Base-by-base conservation (phyloP, 495 filamentous ascomycete genomes). In the Cudoniella acicularis region DNA sequence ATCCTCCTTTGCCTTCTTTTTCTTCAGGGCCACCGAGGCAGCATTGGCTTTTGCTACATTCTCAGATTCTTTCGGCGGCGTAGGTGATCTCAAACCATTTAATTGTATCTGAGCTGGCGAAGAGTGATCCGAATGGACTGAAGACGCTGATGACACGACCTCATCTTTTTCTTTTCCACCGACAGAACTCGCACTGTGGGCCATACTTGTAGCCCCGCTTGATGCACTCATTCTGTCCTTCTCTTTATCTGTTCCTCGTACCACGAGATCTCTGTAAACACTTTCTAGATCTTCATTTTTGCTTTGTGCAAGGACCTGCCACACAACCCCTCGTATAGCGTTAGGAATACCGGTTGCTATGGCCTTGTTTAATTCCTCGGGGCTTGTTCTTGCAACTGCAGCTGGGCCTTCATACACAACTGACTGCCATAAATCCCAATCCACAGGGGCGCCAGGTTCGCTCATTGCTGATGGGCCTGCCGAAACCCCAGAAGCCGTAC, bases 381-480 rank as follows among this genome's bases (percentile, higher is more conserved):
- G 80, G 64, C 89, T 96, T 25, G 89, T 88, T 41, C 89, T 79
- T 24, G 88, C 88, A 58, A 97, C 85, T 9, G 90, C 92, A 27
- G 87, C 85, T 10, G 91, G 88, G 1, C 95, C 94, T 75, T 96
- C 87, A 62, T 96, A 91, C 26, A 99, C 94, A 1, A 99, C 88
- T 17, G 88, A 77, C 72, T 99, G 92, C 94, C 94, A 99, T 18
- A 99, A 73, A 71, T 98, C 95, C 94, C 94, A 99, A 67, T 99
- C 91, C 13, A 99, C 91, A 18, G 66, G 59, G 8, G 81, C 76
- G 3, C 80, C 77, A 16, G 80, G 74, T 61, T 92, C 89, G 2
- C 72, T 75, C 65, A 79, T 76, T 16, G 83, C 79, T 10, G 90
- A 87, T 6, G 85, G 87, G 1, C 87, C 87, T 2, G 86, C 82